These are phyloP conservation scores for Verticillium dahliae DNA, from an alignment of 2,329 filamentous ascomycete species.

Conservation along the genomic window DNA sequence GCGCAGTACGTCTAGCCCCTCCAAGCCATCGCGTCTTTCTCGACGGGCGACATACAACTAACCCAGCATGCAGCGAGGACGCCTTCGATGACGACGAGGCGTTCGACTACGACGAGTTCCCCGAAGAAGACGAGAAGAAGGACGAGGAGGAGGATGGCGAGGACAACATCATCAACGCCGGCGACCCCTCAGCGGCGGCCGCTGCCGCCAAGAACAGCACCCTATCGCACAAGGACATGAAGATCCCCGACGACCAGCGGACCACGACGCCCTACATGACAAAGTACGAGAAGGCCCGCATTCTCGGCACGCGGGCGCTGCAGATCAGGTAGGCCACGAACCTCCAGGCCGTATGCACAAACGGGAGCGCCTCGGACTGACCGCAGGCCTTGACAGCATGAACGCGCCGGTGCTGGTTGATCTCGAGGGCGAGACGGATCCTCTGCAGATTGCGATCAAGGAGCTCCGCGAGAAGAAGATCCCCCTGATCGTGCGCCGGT, in stretches of 20 bases:
- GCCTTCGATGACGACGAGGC: slow-evolving; percentile 66
- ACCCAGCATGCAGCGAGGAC: slow-evolving; percentile 45
- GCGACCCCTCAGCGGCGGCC: slow-evolving; percentile 55
- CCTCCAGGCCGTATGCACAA: not conserved
- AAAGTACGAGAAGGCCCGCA: slow-evolving; percentile 93
- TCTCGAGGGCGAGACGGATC: slow-evolving; percentile 95
- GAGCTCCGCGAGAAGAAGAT: slow-evolving; percentile 99
- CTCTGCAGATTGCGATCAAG: slow-evolving; percentile 94
- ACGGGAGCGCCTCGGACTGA: not conserved
- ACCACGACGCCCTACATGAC: slow-evolving; percentile 98
- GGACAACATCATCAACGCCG: slow-evolving; percentile 53
- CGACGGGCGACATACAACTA: not conserved
- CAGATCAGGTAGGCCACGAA: slow-evolving; percentile 73
- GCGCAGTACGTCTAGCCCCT: slow-evolving; percentile 12
- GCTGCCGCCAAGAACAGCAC: slow-evolving; percentile 46
- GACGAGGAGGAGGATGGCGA: slow-evolving; percentile 50
- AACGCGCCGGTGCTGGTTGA: slow-evolving; percentile 96
- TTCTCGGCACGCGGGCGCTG: slow-evolving; percentile 84
- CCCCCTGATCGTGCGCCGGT: slow-evolving; percentile 86
- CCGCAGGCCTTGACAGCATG: slow-evolving; percentile 55
- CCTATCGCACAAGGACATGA: slow-evolving; percentile 68
- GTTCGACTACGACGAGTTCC: slow-evolving; percentile 45
- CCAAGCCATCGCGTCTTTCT: not conserved
- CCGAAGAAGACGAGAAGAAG: slow-evolving; percentile 47
- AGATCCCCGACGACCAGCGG: slow-evolving; percentile 81